Conservation (phyloP, 331 rosid species). For the Arachis monticola region DNA sequence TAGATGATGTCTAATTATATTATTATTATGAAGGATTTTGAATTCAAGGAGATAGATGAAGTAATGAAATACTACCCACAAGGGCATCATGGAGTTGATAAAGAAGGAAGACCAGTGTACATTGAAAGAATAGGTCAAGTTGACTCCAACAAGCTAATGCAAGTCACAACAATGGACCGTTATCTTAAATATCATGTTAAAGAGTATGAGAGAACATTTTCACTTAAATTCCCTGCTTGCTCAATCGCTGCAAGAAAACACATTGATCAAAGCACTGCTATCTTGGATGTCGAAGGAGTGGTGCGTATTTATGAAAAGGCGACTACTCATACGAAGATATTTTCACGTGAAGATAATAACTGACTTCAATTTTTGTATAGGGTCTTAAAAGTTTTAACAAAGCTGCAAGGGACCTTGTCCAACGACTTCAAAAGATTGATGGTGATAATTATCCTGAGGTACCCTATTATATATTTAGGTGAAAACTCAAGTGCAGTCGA, state of each 20-base stretch:
- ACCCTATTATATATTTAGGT: neutral
- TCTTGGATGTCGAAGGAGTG: slow-evolving; percentile 98
- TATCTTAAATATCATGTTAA: slow-evolving; percentile 81
- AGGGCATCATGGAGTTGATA: slow-evolving; percentile 95
- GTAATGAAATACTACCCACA: slow-evolving; percentile 92
- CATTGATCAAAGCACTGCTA: slow-evolving; percentile 92
- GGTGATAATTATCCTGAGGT: slow-evolving; percentile 99
- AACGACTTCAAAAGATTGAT: slow-evolving; percentile 85
- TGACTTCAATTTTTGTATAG: slow-evolving; percentile 1
- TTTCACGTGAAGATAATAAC: too few relatives aligned
- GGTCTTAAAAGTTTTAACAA: slow-evolving; percentile 84
- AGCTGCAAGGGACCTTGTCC: slow-evolving; percentile 93
- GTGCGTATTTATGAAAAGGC: slow-evolving; percentile 40
- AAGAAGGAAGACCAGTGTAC: slow-evolving; percentile 87
- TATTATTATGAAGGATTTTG: slow-evolving; percentile 63
- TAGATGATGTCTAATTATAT: too few relatives aligned
- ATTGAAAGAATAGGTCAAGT: slow-evolving; percentile 89
- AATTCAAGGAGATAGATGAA: slow-evolving; percentile 78
- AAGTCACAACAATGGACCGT: slow-evolving; percentile 92
- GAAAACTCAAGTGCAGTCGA: too few relatives aligned
- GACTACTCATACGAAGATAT: too few relatives aligned
- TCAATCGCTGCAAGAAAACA: slow-evolving; percentile 89
- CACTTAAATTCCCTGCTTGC: slow-evolving; percentile 81
- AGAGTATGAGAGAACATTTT: slow-evolving; percentile 88
- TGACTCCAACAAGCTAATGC: slow-evolving; percentile 80